Evolutionary conservation across 73 alveolate species (phyloP), one percentile per base, ranked within the genome.

Genomic region (Paramecium octaurelia): DNA sequence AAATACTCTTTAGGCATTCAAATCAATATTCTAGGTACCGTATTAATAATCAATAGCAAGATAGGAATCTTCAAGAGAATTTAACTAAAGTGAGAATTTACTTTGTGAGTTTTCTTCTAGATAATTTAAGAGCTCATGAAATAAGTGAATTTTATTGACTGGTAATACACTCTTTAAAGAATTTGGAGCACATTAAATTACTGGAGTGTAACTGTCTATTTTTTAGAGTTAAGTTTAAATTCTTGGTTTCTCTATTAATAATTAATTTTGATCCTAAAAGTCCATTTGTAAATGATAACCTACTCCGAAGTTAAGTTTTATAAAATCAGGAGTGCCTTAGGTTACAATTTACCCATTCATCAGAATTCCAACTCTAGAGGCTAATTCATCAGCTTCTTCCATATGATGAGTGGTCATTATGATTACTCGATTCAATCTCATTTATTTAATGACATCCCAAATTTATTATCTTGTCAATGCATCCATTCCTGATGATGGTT

Each of bases 361-460:
- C 58, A 96, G 86, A 76, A 94, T 64, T 46, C 99, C 99, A 57
- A 98, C 96, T 93, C 99, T 96, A 83, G 93, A 95, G 86, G 99
- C 97, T 85, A 98, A 95, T 64, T 97, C 99, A 93, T 98, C 99
- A n/a, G 99, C 99, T 94, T 98, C 99, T 91, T 97, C 99, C 99
- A 98, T 98, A 35, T 99, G 96, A 93, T 98, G 99, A 44, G 99
- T 98, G 0, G 99, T 97, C 91, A 98, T 92, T 57, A 98, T 95
- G 50, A 98, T 98, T 58, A 99, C 98, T 48, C 98, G 93, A 73
- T 95, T 95, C 43, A 95, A 97, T 94, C 97, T 96, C 27, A 95
- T 92, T 75, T 97, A 96, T 76, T 94, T 95, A 11, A 98, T 91
- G 77, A 98, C 97, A 71, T 96, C 97, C 99, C 99, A 98, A 3